phyloP scores from a whole-genome alignment of 2,329 filamentous ascomycete species.

The Beauveria sp. region DNA sequence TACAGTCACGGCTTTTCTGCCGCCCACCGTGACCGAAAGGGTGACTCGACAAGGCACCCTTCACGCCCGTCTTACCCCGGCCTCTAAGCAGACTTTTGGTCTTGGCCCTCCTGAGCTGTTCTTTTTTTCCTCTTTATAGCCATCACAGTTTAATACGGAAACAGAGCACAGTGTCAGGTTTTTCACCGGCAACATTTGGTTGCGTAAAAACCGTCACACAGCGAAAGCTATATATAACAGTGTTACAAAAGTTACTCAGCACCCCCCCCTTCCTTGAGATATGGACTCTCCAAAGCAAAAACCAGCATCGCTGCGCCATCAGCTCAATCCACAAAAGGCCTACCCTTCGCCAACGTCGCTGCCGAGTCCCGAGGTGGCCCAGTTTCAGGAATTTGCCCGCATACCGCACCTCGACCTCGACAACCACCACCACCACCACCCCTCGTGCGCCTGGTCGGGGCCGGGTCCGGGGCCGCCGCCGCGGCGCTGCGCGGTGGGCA shows the following conservation, averaged over 20 bases:
- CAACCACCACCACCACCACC: neutral
- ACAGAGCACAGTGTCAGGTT: neutral
- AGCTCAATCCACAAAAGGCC: neutral
- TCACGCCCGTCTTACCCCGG: neutral
- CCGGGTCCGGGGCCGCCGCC: no score
- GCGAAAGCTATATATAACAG: neutral
- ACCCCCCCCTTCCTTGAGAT: neutral
- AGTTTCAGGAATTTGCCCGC: neutral
- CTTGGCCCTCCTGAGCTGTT: neutral
- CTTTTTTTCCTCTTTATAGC: no score
- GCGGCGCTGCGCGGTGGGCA: neutral
- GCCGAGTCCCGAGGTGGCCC: neutral
- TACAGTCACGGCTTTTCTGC: neutral
- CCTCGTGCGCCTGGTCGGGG: neutral
- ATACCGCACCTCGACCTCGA: neutral
- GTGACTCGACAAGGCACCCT: neutral
- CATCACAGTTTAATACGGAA: neutral
- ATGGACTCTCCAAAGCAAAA: neutral
- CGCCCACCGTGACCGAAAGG: neutral
- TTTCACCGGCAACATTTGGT: neutral
- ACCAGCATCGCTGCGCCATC: neutral
- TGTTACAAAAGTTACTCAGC: no score
- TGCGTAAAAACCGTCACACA: neutral
- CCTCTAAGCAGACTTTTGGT: neutral
- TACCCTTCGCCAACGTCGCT: slow-evolving; percentile 3